Conservation (phyloP, 2,329 filamentous ascomycete genomes). For the Curvularia spicifera region DNA sequence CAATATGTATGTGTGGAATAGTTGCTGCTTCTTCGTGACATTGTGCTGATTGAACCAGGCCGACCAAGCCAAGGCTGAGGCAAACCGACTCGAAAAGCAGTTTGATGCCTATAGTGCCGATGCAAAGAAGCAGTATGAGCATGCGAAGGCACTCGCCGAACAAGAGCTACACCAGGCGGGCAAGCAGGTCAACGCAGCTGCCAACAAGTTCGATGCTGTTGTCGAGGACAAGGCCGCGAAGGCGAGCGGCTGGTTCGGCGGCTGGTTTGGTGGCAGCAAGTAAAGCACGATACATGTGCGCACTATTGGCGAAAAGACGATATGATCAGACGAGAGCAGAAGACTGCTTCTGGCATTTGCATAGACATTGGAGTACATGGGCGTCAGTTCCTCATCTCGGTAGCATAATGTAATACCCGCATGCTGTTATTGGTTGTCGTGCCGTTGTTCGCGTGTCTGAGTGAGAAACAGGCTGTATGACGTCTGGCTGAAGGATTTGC, state of each 20-base stretch:
- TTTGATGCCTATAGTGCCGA: constrained; percentile 59
- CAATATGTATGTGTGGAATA: constrained; percentile 34
- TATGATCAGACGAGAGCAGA: constrained; percentile 3
- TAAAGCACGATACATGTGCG: constrained; percentile 22
- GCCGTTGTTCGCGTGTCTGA: neutral
- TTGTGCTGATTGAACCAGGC: constrained; percentile 40
- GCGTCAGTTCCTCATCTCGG: constrained; percentile 24
- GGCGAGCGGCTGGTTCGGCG: constrained; percentile 81
- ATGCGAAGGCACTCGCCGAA: constrained; percentile 66
- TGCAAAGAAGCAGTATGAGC: constrained; percentile 67
- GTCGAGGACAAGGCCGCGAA: constrained; percentile 79
- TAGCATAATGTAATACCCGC: constrained; percentile 10
- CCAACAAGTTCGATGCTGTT: constrained; percentile 82
- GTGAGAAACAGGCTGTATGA: neutral
- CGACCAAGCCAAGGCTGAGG: constrained; percentile 55
- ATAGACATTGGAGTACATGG: constrained; percentile 36
- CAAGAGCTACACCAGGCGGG: constrained; percentile 49
- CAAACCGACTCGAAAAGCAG: constrained; percentile 68
- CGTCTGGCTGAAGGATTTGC: neutral
- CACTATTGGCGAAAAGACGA: constrained; percentile 8
- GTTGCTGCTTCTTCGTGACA: neutral
- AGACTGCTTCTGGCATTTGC: constrained; percentile 20
- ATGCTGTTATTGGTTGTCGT: neutral
- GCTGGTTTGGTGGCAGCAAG: constrained; percentile 81
- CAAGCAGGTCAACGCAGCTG: constrained; percentile 57